Conservation (phyloP, 1,284 basidiomycete genomes). For the Cutaneotrichosporon spelunceum region DNA sequence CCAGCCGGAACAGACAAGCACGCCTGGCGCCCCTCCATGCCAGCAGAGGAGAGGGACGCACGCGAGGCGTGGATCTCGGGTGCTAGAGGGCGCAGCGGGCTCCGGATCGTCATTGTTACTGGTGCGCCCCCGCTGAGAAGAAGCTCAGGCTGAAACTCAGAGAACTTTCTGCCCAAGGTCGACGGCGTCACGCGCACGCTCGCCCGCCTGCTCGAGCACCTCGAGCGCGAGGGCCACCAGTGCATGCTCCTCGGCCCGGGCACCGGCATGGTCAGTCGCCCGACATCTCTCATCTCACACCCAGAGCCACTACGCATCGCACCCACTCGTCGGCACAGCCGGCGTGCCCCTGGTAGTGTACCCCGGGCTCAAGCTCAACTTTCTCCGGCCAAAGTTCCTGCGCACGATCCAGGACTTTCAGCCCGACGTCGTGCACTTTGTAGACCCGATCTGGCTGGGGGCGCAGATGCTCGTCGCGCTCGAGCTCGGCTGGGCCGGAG, state of each 20-base stretch:
- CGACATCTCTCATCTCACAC: background rate
- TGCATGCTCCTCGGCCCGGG: conserved; percentile 58
- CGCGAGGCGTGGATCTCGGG: conserved; percentile 39
- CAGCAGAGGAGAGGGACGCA: conserved; percentile 29
- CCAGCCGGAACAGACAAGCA: conserved; percentile 6
- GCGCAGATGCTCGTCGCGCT: conserved; percentile 53
- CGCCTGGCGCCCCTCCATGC: conserved; percentile 40
- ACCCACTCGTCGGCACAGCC: conserved; percentile 58
- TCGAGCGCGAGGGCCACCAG: conserved; percentile 57
- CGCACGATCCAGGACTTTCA: conserved; percentile 53
- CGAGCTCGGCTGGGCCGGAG: conserved; percentile 52
- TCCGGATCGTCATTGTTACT: conserved; percentile 50
- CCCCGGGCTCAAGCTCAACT: conserved; percentile 60
- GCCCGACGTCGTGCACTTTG: conserved; percentile 58
- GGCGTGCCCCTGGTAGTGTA: conserved; percentile 58
- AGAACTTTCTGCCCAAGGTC: conserved; percentile 60
- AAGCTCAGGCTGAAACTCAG: conserved; percentile 30
- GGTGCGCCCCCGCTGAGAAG: conserved; percentile 22
- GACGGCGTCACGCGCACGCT: conserved; percentile 60
- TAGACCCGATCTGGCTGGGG: conserved; percentile 60
- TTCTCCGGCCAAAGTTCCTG: conserved; percentile 58
- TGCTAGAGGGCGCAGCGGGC: conserved; percentile 35
- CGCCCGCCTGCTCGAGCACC: conserved; percentile 57
- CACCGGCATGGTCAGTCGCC: conserved; percentile 52
- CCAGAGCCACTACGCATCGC: conserved; percentile 55